Evolutionary conservation across 768 basidiomycete genomes (phyloP).

Genomic region (Pleurotus sapidus): DNA sequence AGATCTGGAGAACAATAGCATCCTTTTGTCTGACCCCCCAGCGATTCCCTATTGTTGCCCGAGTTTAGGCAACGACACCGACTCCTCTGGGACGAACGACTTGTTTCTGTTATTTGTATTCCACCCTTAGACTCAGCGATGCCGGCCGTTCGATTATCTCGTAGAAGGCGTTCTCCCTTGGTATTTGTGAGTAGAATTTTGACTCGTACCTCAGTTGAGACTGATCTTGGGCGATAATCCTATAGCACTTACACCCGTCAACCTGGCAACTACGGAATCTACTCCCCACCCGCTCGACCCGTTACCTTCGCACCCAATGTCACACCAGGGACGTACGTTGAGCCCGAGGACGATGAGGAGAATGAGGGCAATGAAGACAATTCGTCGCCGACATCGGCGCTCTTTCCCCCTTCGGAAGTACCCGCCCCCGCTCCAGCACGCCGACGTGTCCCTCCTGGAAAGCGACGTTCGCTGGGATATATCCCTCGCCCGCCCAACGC

Average conservation of each 20-base stretch:
- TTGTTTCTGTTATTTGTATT: slow-evolving; percentile 2
- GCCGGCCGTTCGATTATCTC: slow-evolving; percentile 31
- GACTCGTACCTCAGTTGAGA: background rate
- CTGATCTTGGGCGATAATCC: background rate
- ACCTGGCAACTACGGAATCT: slow-evolving; percentile 54
- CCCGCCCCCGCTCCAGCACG: slow-evolving; percentile 37
- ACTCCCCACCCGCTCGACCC: slow-evolving; percentile 37
- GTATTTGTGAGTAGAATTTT: slow-evolving; percentile 22
- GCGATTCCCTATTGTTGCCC: slow-evolving; percentile 16
- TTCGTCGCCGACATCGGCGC: slow-evolving; percentile 29
- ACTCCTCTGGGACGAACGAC: slow-evolving; percentile 12
- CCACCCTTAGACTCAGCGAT: slow-evolving; percentile 17
- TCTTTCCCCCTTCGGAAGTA: slow-evolving; percentile 53
- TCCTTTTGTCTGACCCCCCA: slow-evolving; percentile 4
- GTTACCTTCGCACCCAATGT: slow-evolving; percentile 66
- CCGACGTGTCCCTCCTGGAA: slow-evolving; percentile 55
- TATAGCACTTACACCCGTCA: slow-evolving; percentile 36
- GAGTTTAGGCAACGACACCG: slow-evolving; percentile 12
- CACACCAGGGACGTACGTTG: slow-evolving; percentile 49
- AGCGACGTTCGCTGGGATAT: slow-evolving; percentile 58
- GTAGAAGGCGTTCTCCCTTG: slow-evolving; percentile 38
- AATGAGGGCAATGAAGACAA: slow-evolving; percentile 19
- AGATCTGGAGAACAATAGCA: slow-evolving; percentile 17
- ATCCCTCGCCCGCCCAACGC: slow-evolving; percentile 84
- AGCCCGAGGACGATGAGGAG: slow-evolving; percentile 24